phyloP scores from a whole-genome alignment of 192 early-diverging fungal species.

The Coemansia sp. region DNA sequence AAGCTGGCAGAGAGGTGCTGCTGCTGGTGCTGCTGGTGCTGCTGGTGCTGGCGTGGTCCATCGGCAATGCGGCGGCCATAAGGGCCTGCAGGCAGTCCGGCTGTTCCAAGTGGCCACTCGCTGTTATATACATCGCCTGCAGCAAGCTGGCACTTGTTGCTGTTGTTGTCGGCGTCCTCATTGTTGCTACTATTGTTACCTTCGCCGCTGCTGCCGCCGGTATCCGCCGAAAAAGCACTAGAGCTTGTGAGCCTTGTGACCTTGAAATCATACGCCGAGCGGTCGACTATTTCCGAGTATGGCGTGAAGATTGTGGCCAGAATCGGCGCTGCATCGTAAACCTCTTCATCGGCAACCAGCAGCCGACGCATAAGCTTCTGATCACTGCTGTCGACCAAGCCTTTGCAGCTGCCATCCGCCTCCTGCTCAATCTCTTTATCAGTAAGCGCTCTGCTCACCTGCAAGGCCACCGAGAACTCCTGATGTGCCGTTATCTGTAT shows the following conservation, averaged over 20 bases:
- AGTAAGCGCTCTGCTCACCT: conserved; percentile 27
- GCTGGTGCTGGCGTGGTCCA: neutral
- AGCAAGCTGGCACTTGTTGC: conserved; percentile 2
- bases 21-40: neutral
- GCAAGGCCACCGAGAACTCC: conserved; percentile 51
- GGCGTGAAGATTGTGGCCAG: conserved; percentile 47
- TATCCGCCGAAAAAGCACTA: neutral
- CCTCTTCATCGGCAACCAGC: conserved; percentile 50
- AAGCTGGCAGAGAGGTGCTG: neutral
- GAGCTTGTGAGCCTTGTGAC: conserved; percentile 20
- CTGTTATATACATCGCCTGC: conserved; percentile 36
- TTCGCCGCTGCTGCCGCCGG: neutral
- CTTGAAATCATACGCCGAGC: conserved; percentile 37
- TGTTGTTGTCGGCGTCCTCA: neutral
- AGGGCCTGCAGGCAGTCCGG: conserved; percentile 7
- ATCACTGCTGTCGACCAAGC: neutral
- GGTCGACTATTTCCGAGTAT: conserved; percentile 23
- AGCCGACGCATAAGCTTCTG: conserved; percentile 9
- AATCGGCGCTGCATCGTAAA: conserved; percentile 49
- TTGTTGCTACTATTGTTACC: neutral
- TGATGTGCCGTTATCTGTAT: conserved; percentile 52
- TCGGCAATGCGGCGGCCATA: neutral
- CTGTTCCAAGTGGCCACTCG: conserved; percentile 43
- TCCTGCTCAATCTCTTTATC: conserved; percentile 6
- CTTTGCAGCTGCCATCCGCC: neutral